These are phyloP conservation scores for Alternaria metachromatica DNA, from an alignment of 2,329 filamentous ascomycete genomes.

Conservation along the genomic window DNA sequence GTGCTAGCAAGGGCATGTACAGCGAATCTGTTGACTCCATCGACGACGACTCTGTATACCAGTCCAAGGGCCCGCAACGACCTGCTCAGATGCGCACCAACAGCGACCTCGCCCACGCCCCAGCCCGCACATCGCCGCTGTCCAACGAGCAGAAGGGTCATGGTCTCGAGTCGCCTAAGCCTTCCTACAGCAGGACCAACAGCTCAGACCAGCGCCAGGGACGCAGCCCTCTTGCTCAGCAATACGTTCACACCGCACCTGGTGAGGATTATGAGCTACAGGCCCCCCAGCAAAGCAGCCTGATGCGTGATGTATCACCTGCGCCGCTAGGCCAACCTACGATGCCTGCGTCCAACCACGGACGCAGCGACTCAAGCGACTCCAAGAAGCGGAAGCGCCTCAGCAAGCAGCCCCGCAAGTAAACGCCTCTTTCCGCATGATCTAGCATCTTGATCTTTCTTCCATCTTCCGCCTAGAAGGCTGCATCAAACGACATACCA, in stretches of 20 bases:
- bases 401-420: constrained; percentile 43
- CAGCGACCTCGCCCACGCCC: constrained; percentile 31
- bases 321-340: constrained; percentile 33
- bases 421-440: constrained; percentile 5
- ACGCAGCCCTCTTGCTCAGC: constrained; percentile 55
- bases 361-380: constrained; percentile 41
- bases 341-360: constrained; percentile 23
- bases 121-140: constrained; percentile 37
- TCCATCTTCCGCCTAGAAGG: neutral
- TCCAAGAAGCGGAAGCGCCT: constrained; percentile 47
- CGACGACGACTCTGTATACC: constrained; percentile 45
- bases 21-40: constrained; percentile 46
- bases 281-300: constrained; percentile 41
- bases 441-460: constrained; percentile 10
- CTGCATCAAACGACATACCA: neutral
- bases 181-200: constrained; percentile 32
- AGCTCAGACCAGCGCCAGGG: constrained; percentile 42
- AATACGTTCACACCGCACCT: constrained; percentile 47
- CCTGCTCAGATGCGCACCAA: constrained; percentile 31
- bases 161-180: constrained; percentile 40
- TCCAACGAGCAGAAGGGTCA: constrained; percentile 34
- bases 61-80: constrained; percentile 34
- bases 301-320: constrained; percentile 45
- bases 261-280: constrained; percentile 47
- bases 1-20: constrained; percentile 37